Evolutionary conservation across 306 rosid genomes (phyloP), one percentile per base, ranked within the genome.

Genomic region (Gillenia trifoliata): DNA sequence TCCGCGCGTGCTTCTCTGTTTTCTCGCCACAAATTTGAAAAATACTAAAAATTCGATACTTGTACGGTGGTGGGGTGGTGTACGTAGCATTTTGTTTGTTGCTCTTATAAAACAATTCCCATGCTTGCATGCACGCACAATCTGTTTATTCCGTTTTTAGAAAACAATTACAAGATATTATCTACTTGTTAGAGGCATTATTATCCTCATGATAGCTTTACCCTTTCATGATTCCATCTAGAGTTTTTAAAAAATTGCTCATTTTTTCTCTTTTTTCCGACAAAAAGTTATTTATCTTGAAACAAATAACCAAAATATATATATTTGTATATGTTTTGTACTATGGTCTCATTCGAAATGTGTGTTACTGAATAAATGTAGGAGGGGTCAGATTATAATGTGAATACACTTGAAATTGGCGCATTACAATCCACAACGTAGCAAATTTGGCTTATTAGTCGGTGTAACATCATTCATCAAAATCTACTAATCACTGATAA

Each of bases 141-240:
- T 41, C 47, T 16, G 16, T 12, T 41, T 16, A 41, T 41, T 41
- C 16, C 15, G 8, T 20, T 28, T n/a, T 25, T 11, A 2, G 10
- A 75, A 52, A 33, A 66, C 40, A 75, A 52, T 66, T 41, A 12
- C 22, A 64, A 38, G 66, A 66, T 64, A 75, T 2, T 55, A 75
- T 66, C 73, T 54, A 36, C 68, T 40, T 36, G 60, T 49, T 19
- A 50, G 10, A 50, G 56, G 56, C n/a, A 38, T 38, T 38, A 11
- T 15, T 45, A 13, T 45, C 17, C n/a, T 19, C 56, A 50, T 50
- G 56, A 50, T 55, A 9, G 25, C 26, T 55, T 2, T 38, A 38
- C 25, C 61, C 61, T 9, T 22, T n/a, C 61, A 22, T 20, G 13
- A 55, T 55, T 55, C 22, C 15, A n/a, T n/a, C n/a, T n/a, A n/a